Conservation (phyloP, 306 rosid species). For the Fagus crenata region DNA sequence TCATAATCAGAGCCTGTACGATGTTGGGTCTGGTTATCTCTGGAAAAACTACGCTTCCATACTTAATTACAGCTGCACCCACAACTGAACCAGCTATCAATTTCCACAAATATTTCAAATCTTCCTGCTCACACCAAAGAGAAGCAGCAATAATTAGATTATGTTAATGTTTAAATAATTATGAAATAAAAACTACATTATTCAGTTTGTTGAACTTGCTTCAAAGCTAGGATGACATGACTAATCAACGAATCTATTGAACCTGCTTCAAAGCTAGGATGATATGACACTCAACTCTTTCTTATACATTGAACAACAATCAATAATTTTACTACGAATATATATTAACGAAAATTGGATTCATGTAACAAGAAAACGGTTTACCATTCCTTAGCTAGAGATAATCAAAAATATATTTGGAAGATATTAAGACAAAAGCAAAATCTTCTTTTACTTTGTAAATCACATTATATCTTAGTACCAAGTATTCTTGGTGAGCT, state of each 20-base stretch:
- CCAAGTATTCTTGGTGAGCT: no score
- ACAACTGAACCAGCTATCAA: conserved; percentile 50
- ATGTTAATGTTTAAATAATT: neutral
- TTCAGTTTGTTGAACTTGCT: neutral
- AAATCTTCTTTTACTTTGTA: no score
- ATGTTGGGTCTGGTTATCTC: conserved; percentile 76
- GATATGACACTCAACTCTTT: neutral
- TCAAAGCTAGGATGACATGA: neutral
- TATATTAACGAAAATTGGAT: neutral
- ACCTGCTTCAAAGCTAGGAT: neutral
- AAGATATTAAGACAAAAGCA: no score
- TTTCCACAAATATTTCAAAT: conserved; percentile 55
- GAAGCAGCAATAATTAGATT: neutral
- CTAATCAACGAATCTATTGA: neutral
- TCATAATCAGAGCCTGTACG: conserved; percentile 53
- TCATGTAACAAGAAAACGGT: no score
- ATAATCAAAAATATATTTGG: no score
- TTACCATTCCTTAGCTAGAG: no score
- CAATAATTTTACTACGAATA: neutral
- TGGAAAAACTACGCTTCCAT: conserved; percentile 71
- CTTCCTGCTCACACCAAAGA: conserved; percentile 43
- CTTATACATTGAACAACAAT: neutral
- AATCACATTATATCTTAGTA: no score
- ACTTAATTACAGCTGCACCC: conserved; percentile 63
- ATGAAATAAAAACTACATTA: neutral